These are phyloP conservation scores for Pestalotiopsis sp. DNA, from an alignment of 2,329 filamentous ascomycete genomes.

Conservation along the genomic window DNA sequence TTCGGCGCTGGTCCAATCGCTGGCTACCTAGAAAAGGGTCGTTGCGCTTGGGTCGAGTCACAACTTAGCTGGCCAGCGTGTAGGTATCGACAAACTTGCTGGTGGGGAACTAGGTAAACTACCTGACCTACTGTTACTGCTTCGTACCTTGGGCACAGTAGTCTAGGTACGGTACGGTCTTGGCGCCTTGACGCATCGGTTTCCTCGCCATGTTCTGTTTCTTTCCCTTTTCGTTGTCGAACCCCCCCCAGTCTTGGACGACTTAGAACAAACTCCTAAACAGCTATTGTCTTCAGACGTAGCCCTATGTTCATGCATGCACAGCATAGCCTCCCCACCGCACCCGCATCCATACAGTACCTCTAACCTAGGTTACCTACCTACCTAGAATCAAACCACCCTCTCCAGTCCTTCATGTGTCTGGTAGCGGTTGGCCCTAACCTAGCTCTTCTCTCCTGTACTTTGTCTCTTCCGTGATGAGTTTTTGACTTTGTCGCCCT, in stretches of 20 bases:
- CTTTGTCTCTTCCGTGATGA: conserved; percentile 18
- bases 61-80: conserved; percentile 15
- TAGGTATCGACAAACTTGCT: background rate
- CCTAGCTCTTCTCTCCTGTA: conserved; percentile 23
- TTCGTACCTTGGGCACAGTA: too few species aligned
- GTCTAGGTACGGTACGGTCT: too few species aligned
- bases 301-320: conserved; percentile 33
- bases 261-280: conserved; percentile 28
- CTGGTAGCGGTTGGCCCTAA: conserved; percentile 16
- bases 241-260: conserved; percentile 26
- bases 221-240: conserved; percentile 20
- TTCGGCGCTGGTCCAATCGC: conserved; percentile 20
- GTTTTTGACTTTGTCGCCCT: conserved; percentile 15
- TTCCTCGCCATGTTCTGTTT: conserved; percentile 22
- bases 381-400: conserved; percentile 9
- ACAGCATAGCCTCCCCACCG: conserved; percentile 31
- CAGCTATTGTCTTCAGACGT: conserved; percentile 33
- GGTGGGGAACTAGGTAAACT: too few species aligned
- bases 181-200: too few species aligned
- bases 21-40: conserved; percentile 16
- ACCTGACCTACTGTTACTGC: too few species aligned
- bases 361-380: background rate
- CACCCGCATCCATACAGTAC: background rate
- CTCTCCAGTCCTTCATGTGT: conserved; percentile 20
- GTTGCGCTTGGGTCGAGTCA: too few species aligned